Percentiles rank a stretch among this genome's conserved stretches.
These are phyloP conservation scores for Astrothelium macrocarpum DNA, from an alignment of 495 filamentous ascomycete species.

Conservation along the genomic window DNA sequence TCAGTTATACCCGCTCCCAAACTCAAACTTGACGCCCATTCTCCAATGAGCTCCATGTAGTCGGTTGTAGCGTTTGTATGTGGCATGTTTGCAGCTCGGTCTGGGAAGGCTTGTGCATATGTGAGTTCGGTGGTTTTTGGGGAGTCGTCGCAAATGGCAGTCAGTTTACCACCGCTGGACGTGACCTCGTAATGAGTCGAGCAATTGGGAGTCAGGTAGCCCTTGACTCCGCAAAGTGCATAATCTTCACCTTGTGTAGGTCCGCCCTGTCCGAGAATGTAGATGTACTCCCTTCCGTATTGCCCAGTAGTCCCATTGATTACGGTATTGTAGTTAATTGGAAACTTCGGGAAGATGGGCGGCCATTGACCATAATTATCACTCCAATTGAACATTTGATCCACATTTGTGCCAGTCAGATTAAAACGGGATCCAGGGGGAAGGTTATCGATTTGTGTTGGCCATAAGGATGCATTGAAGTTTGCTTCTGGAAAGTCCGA, in stretches of 20 bases:
- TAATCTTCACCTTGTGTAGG: constrained; percentile 30
- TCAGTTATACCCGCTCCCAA: constrained; percentile 51
- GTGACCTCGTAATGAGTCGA: constrained; percentile 52
- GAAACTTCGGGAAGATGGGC: constrained; percentile 56
- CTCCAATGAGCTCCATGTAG: constrained; percentile 9
- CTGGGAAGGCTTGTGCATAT: background rate
- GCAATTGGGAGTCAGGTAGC: constrained; percentile 49
- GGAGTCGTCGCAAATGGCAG: constrained; percentile 43
- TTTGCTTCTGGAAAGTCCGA: constrained; percentile 12
- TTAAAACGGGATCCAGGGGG: background rate
- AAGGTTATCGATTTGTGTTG: constrained; percentile 7
- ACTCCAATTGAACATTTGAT: constrained; percentile 61
- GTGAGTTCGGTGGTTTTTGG: background rate
- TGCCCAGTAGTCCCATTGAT: constrained; percentile 42
- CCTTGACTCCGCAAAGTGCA: constrained; percentile 54
- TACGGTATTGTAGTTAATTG: constrained; percentile 54
- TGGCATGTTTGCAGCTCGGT: background rate
- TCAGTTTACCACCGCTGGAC: constrained; percentile 44
- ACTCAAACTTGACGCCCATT: constrained; percentile 48
- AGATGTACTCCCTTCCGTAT: constrained; percentile 43
- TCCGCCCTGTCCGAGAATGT: constrained; percentile 48
- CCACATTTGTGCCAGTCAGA: constrained; percentile 50
- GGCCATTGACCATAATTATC: constrained; percentile 36
- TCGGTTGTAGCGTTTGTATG: background rate
- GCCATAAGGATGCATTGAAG: constrained; percentile 33